Evolutionary conservation across 1,284 basidiomycete species (phyloP).

Genomic region (Apiotrichum mycotoxinovorans): DNA sequence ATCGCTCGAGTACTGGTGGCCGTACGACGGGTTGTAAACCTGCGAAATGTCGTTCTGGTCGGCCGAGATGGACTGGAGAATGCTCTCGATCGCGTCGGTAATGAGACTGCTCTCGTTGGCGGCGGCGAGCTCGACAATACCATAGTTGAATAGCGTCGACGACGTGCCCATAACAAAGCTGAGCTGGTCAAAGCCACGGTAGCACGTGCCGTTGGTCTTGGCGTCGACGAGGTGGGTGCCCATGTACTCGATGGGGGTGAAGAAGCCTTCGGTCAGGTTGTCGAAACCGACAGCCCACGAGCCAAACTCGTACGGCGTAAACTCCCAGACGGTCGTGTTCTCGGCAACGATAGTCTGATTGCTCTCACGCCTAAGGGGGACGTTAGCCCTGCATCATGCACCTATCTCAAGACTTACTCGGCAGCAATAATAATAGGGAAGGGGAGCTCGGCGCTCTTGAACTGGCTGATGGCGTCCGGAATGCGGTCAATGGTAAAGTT

Average conservation of each 20-base stretch:
- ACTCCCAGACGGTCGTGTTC: constrained; percentile 53
- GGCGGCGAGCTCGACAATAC: constrained; percentile 29
- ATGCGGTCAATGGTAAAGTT: constrained; percentile 44
- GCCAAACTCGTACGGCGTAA: constrained; percentile 54
- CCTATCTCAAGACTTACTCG: constrained; percentile 34
- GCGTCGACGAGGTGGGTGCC: constrained; percentile 45
- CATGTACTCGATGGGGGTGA: constrained; percentile 46
- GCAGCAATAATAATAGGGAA: constrained; percentile 53
- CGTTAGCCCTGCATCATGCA: constrained; percentile 4
- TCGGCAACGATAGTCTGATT: constrained; percentile 39
- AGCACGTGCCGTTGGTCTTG: constrained; percentile 42
- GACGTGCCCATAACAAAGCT: constrained; percentile 52
- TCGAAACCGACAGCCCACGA: constrained; percentile 49
- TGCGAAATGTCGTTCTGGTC: constrained; percentile 51
- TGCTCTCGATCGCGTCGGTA: constrained; percentile 28
- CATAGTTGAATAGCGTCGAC: constrained; percentile 46
- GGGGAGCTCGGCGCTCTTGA: constrained; percentile 36
- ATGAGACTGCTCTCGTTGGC: constrained; percentile 40
- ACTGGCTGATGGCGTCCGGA: constrained; percentile 23
- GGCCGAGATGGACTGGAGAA: constrained; percentile 41
- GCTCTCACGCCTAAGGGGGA: constrained; percentile 47
- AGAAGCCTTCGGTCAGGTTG: constrained; percentile 40
- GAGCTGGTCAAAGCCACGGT: constrained; percentile 48
- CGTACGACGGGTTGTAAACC: constrained; percentile 50
- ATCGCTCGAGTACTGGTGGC: constrained; percentile 29